Conservation (phyloP, 768 basidiomycete species). For the Agaricus subrufescens region DNA sequence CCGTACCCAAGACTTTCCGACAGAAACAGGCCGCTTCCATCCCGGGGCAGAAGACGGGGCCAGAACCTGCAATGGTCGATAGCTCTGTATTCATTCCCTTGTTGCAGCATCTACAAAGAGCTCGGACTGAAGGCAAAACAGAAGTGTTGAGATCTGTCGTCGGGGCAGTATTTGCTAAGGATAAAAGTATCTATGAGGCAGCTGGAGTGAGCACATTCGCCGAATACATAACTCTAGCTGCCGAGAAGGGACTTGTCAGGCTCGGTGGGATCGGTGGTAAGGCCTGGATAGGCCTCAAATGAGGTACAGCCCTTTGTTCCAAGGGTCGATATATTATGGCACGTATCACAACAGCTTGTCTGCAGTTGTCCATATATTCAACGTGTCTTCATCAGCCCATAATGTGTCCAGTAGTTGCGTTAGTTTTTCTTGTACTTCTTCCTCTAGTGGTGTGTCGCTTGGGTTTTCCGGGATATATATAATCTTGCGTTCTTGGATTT, state of each 20-base stretch:
- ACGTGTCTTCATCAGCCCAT: constrained; percentile 54
- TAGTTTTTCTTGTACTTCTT: constrained; percentile 36
- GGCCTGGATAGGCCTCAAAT: constrained; percentile 9
- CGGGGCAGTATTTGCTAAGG: constrained; percentile 1
- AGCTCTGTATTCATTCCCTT: constrained; percentile 1
- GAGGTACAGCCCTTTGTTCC: background rate
- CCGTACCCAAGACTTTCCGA: background rate
- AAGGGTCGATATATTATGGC: no score
- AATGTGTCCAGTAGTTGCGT: constrained; percentile 44
- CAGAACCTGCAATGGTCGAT: background rate
- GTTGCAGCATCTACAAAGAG: constrained; percentile 1
- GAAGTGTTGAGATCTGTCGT: constrained; percentile 1
- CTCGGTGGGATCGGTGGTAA: constrained; percentile 9
- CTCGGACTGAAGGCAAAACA: background rate
- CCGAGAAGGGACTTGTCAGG: constrained; percentile 18
- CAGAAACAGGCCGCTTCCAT: background rate
- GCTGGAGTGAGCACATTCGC: constrained; percentile 28
- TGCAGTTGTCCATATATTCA: constrained; percentile 54
- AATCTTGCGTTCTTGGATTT: constrained; percentile 43
- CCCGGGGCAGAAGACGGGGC: background rate
- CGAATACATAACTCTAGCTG: constrained; percentile 26
- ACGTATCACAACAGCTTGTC: constrained; percentile 17
- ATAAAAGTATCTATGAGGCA: constrained; percentile 19
- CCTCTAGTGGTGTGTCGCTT: constrained; percentile 23
- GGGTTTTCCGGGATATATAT: constrained; percentile 49